A percentile compares a stretch with the other conserved stretches of the same genome.
These are phyloP conservation scores for Oropetium thomaeum DNA, from an alignment of 176 grass and related monocot genomes.

Conservation along the genomic window DNA sequence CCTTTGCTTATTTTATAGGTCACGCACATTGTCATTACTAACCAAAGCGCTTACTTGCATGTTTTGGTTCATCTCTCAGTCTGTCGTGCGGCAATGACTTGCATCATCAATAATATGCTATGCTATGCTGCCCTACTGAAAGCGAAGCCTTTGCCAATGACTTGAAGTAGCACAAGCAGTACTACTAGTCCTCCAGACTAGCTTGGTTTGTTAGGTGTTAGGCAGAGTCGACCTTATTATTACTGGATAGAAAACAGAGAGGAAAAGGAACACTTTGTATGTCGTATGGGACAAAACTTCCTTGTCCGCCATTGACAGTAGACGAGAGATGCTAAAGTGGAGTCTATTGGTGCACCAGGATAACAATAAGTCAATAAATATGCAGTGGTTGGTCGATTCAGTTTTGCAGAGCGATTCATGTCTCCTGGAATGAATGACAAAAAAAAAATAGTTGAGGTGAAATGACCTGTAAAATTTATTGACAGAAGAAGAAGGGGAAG, in stretches of 20 bases:
- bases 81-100: too few species aligned
- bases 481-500: not conserved
- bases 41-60: not conserved
- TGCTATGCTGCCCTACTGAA: conserved; percentile 23
- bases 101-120: conserved; percentile 21
- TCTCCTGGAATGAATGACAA: not conserved
- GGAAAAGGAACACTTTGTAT: not conserved
- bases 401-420: not conserved
- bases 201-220: conserved; percentile 17
- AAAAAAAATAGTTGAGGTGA: not conserved
- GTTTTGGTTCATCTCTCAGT: not conserved
- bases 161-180: conserved; percentile 3
- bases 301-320: not conserved
- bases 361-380: too few species aligned
- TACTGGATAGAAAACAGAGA: too few species aligned
- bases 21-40: not conserved
- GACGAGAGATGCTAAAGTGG: conserved; percentile 10
- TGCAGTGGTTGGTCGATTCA: too few species aligned
- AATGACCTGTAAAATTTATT: not conserved
- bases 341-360: not conserved
- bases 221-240: conserved; percentile 12
- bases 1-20: not conserved
- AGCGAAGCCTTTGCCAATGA: conserved; percentile 28
- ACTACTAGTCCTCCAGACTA: conserved; percentile 14
- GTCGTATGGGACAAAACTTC: not conserved